Conservation (phyloP, 2,329 filamentous ascomycete species). For the Aspergillus tubingensis region DNA sequence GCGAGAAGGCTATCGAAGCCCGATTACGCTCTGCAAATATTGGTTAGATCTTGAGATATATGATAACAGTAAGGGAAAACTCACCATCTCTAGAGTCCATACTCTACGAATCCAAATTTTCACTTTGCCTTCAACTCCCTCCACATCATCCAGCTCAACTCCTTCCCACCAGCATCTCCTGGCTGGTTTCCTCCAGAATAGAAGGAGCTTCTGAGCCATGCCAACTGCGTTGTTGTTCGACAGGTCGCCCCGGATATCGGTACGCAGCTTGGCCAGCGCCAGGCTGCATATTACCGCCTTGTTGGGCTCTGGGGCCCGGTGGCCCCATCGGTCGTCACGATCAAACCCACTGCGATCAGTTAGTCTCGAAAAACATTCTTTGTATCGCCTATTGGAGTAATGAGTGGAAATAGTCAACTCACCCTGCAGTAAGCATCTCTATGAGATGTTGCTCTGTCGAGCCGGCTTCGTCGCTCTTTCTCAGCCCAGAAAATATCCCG, state of each 20-base stretch:
- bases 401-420: constrained; percentile 42
- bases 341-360: constrained; percentile 76
- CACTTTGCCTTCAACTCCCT: constrained; percentile 85
- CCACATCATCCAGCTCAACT: constrained; percentile 84
- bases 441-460: constrained; percentile 98
- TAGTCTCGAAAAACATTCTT: constrained; percentile 12
- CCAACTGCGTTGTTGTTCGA: constrained; percentile 78
- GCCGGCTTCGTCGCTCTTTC: constrained; percentile 92
- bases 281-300: constrained; percentile 98
- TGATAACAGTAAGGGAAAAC: constrained; percentile 18
- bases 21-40: constrained; percentile 71
- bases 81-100: constrained; percentile 94
- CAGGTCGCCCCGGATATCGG: constrained; percentile 78
- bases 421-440: constrained; percentile 99
- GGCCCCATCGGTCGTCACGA: constrained; percentile 91
- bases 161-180: constrained; percentile 99
- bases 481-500: constrained; percentile 92
- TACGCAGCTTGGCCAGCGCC: constrained; percentile 86
- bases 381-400: not conserved
- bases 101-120: constrained; percentile 99
- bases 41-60: constrained; percentile 17
- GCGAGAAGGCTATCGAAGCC: constrained; percentile 58
- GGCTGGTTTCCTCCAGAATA: constrained; percentile 98
- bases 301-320: constrained; percentile 94
- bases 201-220: constrained; percentile 95